Evolutionary conservation across 1,284 basidiomycete genomes (phyloP), one percentile per base, ranked within the genome.

Genomic region (Apiotrichum gracile): DNA sequence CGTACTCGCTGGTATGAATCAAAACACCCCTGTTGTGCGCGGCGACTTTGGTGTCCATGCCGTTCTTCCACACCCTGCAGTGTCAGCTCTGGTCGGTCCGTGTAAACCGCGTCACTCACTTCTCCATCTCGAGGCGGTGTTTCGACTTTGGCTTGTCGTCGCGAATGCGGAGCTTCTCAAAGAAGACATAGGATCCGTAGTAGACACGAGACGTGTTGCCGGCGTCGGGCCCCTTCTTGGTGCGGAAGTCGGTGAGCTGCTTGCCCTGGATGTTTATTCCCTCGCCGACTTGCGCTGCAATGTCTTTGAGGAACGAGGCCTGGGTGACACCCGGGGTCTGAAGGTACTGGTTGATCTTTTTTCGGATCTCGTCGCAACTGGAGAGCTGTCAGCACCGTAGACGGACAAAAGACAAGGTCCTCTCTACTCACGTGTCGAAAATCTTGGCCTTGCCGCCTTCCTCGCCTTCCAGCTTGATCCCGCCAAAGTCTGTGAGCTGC

Each of bases 261-360:
- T 51, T 51, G 49, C 49, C 42, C 26, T 51, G 49, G 35, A 51
- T 51, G 16, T 43, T 51, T 27, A 49, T 26, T 48, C 51, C 13
- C 41, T 53, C 9, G 55, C 48, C 22, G 44, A 50, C 26, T 40
- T 53, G 40, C 44, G 55, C 48, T 37, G 49, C 24, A 46, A 57
- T 43, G 35, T 51, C 49, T 16, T 43, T 43, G 22, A 44, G 35
- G 49, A 51, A 51, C 2, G 49, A 24, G 3, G 49, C 49, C 12
- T 43, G 49, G 12, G 41, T 51, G 17, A 51, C 26, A 14, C 33
- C 49, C 5, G 41, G 42, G 16, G 26, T 43, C n/a, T 26, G 24
- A 12, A 51, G 49, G 35, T 51, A 35, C 12, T 34, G 41, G 26
- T 51, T 33, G 35, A 51, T 51, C 42, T 51, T 51, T 10, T 26